Percentiles rank a stretch among this genome's conserved stretches.
phyloP scores from a whole-genome alignment of 495 filamentous ascomycete species.

The Aspergillus saccharolyticus region DNA sequence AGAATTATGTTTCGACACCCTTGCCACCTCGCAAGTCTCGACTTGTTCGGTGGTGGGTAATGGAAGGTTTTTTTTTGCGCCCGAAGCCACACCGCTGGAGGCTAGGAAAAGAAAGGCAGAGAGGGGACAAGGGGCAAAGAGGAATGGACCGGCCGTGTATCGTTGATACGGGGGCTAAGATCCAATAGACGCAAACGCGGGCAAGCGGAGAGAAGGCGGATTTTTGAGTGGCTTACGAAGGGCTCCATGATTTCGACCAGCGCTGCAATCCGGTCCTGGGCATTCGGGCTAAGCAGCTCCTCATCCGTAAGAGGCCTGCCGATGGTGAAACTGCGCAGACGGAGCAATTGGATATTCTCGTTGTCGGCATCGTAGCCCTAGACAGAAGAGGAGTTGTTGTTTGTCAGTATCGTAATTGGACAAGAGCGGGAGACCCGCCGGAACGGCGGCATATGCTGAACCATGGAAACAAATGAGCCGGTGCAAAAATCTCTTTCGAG shows the following conservation, averaged over 20 bases:
- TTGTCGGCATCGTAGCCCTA: constrained; percentile 73
- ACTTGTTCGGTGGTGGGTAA: constrained; percentile 19
- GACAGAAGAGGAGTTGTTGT: constrained; percentile 10
- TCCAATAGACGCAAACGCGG: constrained; percentile 31
- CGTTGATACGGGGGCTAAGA: constrained; percentile 19
- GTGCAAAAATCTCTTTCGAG: constrained; percentile 27
- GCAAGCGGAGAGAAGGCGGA: constrained; percentile 21
- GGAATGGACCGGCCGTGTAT: constrained; percentile 10
- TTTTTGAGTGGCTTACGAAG: constrained; percentile 52
- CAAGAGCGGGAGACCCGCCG: constrained; percentile 12
- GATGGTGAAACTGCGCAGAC: constrained; percentile 71
- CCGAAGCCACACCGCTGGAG: constrained; percentile 22
- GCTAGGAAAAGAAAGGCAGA: constrained; percentile 15
- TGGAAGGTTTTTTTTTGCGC: constrained; percentile 2
- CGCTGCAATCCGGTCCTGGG: constrained; percentile 50
- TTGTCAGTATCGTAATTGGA: constrained; percentile 22
- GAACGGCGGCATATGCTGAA: constrained; percentile 24
- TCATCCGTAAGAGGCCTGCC: constrained; percentile 57
- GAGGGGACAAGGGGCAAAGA: constrained; percentile 11
- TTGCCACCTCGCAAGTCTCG: constrained; percentile 4
- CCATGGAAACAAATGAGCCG: constrained; percentile 43
- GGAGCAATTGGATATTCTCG: constrained; percentile 67
- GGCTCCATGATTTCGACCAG: constrained; percentile 55
- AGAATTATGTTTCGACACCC: not conserved
- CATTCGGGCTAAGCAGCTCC: constrained; percentile 45